Percentiles rank a stretch among this genome's conserved stretches.
Conservation (phyloP, 2,329 filamentous ascomycete species). For the Teratosphaeriaceae sp. region DNA sequence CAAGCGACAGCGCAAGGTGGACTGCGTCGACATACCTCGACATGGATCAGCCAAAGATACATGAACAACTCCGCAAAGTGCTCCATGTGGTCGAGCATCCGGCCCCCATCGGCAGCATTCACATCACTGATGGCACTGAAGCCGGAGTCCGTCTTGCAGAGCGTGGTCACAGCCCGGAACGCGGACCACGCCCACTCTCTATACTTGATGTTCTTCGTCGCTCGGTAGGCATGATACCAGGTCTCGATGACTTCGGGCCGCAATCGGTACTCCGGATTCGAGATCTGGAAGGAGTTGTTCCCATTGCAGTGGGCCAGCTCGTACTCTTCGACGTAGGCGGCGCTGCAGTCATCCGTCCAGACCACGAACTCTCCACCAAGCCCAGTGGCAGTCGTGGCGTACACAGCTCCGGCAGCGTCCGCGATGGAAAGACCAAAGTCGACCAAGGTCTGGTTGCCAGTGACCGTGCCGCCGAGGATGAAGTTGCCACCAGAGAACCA, state of each 20-base stretch:
- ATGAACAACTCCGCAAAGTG: conserved; percentile 23
- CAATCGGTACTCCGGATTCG: conserved; percentile 14
- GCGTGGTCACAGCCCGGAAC: conserved; percentile 16
- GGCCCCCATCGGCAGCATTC: conserved; percentile 13
- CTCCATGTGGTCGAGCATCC: conserved; percentile 16
- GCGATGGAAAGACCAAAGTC: conserved; percentile 26
- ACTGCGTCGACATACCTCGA: conserved; percentile 13
- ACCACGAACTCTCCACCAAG: conserved; percentile 24
- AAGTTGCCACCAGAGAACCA: conserved; percentile 31
- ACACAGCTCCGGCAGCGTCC: conserved; percentile 18
- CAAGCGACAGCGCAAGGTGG: not conserved
- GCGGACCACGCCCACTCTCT: conserved; percentile 22
- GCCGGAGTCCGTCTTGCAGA: conserved; percentile 19
- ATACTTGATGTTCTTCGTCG: conserved; percentile 25
- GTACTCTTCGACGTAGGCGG: not conserved
- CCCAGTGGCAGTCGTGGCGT: conserved; percentile 17
- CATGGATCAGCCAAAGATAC: conserved; percentile 22
- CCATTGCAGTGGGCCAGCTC: conserved; percentile 8
- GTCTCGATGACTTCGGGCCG: conserved; percentile 27
- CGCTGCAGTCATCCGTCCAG: conserved; percentile 19
- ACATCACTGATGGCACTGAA: conserved; percentile 23
- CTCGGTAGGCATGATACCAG: conserved; percentile 28
- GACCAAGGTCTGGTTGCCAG: conserved; percentile 19
- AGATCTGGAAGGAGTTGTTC: conserved; percentile 11
- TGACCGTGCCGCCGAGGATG: conserved; percentile 27